Evolutionary conservation across 2,329 filamentous ascomycete species (phyloP).

Genomic region (Alternaria atra): DNA sequence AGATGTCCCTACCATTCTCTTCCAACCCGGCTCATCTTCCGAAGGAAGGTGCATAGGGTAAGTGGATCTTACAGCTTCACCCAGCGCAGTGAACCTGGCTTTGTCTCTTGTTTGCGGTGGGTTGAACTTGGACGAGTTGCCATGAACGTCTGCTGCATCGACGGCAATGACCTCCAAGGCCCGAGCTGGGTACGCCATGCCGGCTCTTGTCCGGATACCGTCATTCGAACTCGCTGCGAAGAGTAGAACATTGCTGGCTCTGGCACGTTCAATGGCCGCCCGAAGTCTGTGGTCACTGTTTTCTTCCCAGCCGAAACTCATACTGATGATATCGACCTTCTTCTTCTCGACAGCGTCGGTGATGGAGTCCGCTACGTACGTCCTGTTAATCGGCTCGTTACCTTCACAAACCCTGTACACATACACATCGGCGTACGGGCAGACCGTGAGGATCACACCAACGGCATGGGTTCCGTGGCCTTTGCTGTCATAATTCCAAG

Average conservation of each 20-base stretch:
- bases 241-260: background rate
- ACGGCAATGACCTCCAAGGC: constrained; percentile 19
- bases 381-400: background rate
- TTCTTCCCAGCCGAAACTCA: constrained; percentile 18
- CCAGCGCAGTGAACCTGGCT: background rate
- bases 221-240: constrained; percentile 22
- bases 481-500: background rate
- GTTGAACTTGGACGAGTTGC: constrained; percentile 12
- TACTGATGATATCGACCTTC: constrained; percentile 24
- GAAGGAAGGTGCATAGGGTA: background rate
- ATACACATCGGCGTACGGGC: constrained; percentile 21
- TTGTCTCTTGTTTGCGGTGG: background rate
- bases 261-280: background rate
- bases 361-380: constrained; percentile 16
- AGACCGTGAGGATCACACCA: constrained; percentile 17
- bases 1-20: constrained; percentile 15
- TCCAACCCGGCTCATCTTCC: background rate
- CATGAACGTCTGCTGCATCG: constrained; percentile 13
- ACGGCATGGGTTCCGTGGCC: constrained; percentile 24
- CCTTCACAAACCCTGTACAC: constrained; percentile 16
- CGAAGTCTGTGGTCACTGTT: background rate
- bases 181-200: constrained; percentile 20
- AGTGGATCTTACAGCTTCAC: background rate
- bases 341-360: constrained; percentile 18
- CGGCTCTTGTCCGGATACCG: background rate